These are phyloP conservation scores for Kuraishia ogatae DNA, from an alignment of 805 yeast species.

Conservation along the genomic window DNA sequence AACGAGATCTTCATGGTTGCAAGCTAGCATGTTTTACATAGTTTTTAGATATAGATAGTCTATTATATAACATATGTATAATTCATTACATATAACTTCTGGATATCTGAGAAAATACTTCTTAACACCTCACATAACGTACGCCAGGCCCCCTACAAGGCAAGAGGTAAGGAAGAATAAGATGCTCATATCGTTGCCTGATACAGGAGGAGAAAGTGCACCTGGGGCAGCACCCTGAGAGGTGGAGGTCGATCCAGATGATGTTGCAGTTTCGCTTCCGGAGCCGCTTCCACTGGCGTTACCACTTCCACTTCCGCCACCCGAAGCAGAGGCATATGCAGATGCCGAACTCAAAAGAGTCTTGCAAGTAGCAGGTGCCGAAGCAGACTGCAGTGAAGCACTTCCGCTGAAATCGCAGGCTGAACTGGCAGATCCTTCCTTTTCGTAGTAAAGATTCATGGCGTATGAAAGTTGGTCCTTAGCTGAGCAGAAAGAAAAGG, in stretches of 20 bases:
- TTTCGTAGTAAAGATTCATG: slow-evolving; percentile 53
- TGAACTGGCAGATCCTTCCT: slow-evolving; percentile 30
- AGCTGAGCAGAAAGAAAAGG: slow-evolving; percentile 63
- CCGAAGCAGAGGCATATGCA: slow-evolving; percentile 25
- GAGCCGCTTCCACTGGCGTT: slow-evolving; percentile 14
- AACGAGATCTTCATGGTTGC: slow-evolving; percentile 87
- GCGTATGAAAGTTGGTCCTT: slow-evolving; percentile 62
- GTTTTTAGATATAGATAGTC: background rate
- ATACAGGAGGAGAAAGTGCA: slow-evolving; percentile 7
- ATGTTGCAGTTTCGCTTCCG: slow-evolving; percentile 15
- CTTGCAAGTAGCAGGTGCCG: slow-evolving; percentile 41
- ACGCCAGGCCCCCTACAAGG: slow-evolving; percentile 36
- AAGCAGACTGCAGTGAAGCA: slow-evolving; percentile 40
- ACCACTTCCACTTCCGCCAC: slow-evolving; percentile 17
- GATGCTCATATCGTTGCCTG: slow-evolving; percentile 19
- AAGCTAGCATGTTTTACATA: background rate
- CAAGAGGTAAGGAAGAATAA: slow-evolving; percentile 26
- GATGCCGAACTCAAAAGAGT: slow-evolving; percentile 38
- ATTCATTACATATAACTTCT: background rate
- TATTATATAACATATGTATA: background rate
- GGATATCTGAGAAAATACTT: background rate
- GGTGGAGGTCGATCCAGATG: slow-evolving; percentile 17
- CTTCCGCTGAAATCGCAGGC: slow-evolving; percentile 72
- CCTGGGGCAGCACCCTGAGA: slow-evolving; percentile 11
- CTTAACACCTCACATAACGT: slow-evolving; percentile 10